A percentile compares a stretch with the other conserved stretches of the same genome.
Conservation (phyloP, 176 grass and related monocot genomes). For the Poa pratensis region DNA sequence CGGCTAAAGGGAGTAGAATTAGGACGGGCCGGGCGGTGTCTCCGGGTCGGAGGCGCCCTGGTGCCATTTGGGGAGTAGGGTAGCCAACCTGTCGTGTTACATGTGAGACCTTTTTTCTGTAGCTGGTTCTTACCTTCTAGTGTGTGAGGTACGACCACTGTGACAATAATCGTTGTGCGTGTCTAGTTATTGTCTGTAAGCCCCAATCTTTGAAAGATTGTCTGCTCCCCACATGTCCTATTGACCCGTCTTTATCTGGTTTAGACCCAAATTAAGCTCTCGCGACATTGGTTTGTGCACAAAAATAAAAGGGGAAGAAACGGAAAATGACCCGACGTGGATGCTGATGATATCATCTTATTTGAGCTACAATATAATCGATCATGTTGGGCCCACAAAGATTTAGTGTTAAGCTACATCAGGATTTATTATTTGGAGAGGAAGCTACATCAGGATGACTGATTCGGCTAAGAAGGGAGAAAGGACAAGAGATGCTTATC, state of each 20-base stretch:
- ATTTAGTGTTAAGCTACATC: slow-evolving; percentile 23
- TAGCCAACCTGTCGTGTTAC: no score
- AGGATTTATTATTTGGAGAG: no score
- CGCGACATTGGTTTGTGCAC: no score
- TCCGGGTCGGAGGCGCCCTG: no score
- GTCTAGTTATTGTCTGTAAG: slow-evolving; percentile 1
- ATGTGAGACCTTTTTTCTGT: background rate
- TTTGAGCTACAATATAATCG: slow-evolving; percentile 24
- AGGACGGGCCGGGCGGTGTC: no score
- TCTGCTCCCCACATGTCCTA: slow-evolving; percentile 3
- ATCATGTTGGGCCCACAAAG: slow-evolving; percentile 28
- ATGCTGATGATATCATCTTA: slow-evolving; percentile 1
- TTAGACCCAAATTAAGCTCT: no score
- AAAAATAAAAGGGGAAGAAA: no score
- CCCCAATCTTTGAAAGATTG: background rate
- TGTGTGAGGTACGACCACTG: background rate
- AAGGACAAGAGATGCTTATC: slow-evolving; percentile 47
- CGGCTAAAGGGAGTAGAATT: no score
- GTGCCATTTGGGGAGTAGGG: no score
- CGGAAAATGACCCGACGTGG: no score
- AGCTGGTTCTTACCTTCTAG: no score
- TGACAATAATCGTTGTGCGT: background rate
- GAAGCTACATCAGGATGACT: background rate
- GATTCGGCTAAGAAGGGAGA: background rate
- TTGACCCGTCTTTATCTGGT: no score